Evolutionary conservation across 75 land plant genomes (phyloP), one percentile per base, ranked within the genome.

Genomic region (Chamaecyparis obtusa): DNA sequence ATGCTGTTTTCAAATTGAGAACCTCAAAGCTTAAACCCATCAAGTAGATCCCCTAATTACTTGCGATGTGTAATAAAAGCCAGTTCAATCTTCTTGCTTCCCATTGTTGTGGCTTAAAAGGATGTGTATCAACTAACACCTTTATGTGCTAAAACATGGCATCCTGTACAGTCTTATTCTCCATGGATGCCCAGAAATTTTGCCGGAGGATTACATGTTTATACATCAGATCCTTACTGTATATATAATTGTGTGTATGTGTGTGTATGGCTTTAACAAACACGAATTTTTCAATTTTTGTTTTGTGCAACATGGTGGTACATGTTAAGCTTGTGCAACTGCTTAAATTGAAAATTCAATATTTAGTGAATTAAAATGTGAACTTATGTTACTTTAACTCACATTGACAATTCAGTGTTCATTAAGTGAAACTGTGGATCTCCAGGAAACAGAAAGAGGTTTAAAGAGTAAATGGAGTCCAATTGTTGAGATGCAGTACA

Each of bases 391-490:
- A 85, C 92, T 13, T 13, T 13, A 51, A 51, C 16, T 51, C 55
- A 51, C 83, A 81, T 46, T 81, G 83, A 81, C 24, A 81, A 81
- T 44, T 10, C 54, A 81, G 46, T 44, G n/a, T 27, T 46, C 9
- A 46, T 32, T 44, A 0, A 11, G 4, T 11, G 46, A n/a, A 44
- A 46, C 48, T 84, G 5, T 87, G 89, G 33, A 39, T 16, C 30
- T 89, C 30, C 89, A 96, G 98, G 98, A 95, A 89, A 84, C 92
- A 46, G 98, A 96, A 89, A 87, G 98, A 88, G 94, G 92, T 88
- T 87, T 91, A 75, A 80, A 87, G 37, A 95, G 89, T 74, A 93
- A 85, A 86, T 93, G 93, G 92, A 92, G 71, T 74, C 96, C 92
- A 84, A 48, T 91, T 17, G 79, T 94, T 85, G 92, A 96, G 83